Percentiles rank a stretch among this genome's conserved stretches.
phyloP scores from a whole-genome alignment of 202 grass and related monocot species.

The Setaria italica region DNA sequence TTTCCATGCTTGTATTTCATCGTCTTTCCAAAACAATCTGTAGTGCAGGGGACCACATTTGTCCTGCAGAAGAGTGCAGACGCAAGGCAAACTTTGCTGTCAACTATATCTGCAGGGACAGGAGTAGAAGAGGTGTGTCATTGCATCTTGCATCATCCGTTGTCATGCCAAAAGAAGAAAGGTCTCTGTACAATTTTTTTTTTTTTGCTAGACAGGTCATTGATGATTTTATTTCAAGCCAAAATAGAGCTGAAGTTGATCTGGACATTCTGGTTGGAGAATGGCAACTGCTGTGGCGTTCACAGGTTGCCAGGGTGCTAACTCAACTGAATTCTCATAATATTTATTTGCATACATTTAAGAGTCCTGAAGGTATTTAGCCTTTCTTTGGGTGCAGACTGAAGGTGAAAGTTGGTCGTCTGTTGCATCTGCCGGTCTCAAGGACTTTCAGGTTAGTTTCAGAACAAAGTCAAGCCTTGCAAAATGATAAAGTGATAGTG shows the following conservation, averaged over 20 bases:
- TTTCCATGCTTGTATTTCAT: constrained; percentile 44
- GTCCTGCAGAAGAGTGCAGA: constrained; percentile 88
- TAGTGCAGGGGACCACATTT: constrained; percentile 99
- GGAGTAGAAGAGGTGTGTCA: constrained; percentile 61
- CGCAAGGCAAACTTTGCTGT: constrained; percentile 75
- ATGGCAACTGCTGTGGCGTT: constrained; percentile 94
- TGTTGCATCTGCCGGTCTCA: constrained; percentile 70
- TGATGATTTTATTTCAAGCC: constrained; percentile 66
- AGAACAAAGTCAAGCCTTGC: constrained; percentile 26
- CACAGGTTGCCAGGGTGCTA: constrained; percentile 51
- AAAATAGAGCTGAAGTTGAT: constrained; percentile 46
- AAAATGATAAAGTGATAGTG: constrained; percentile 16
- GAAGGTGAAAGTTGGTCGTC: constrained; percentile 74
- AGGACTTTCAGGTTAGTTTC: constrained; percentile 76
- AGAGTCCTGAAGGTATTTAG: neutral
- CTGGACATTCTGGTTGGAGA: constrained; percentile 64
- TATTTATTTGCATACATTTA: constrained; percentile 21
- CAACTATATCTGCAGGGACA: constrained; percentile 69
- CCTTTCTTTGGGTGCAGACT: constrained; percentile 50
- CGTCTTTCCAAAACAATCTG: constrained; percentile 54
- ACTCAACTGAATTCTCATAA: constrained; percentile 2
- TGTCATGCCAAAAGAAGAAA: constrained; percentile 8
- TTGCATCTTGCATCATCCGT: constrained; percentile 35
- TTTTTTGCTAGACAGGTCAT: constrained; percentile 62
- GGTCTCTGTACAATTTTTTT: constrained; percentile 3